These are phyloP conservation scores for Spathaspora arborariae DNA, from an alignment of 805 yeast genomes.

Conservation along the genomic window DNA sequence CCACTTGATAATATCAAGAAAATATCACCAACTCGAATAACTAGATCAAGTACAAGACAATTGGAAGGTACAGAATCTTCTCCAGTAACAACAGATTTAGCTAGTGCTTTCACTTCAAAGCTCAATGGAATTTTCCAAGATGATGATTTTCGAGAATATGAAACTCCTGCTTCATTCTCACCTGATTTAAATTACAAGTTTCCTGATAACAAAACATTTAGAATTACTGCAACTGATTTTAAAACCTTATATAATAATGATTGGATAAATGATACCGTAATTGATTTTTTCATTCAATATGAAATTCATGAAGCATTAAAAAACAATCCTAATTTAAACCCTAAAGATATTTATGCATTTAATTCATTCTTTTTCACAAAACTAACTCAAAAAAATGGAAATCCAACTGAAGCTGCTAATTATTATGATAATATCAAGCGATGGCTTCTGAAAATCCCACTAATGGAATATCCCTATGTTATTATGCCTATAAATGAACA, in stretches of 20 bases:
- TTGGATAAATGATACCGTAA: conserved; percentile 86
- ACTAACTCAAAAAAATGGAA: conserved; percentile 34
- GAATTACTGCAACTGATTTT: conserved; percentile 67
- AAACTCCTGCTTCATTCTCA: conserved; percentile 37
- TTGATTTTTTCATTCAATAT: conserved; percentile 77
- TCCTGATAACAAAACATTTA: conserved; percentile 49
- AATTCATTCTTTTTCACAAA: conserved; percentile 82
- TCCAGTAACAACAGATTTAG: conserved; percentile 3
- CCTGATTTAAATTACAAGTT: conserved; percentile 50
- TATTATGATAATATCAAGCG: conserved; percentile 63
- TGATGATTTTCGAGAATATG: conserved; percentile 12
- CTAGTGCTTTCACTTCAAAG: neutral
- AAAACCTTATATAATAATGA: conserved; percentile 73
- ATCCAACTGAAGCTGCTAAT: conserved; percentile 12
- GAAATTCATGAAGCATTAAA: conserved; percentile 37
- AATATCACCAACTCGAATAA: conserved; percentile 1
- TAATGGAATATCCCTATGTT: conserved; percentile 51
- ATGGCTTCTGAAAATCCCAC: conserved; percentile 74
- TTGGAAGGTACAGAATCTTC: conserved; percentile 3
- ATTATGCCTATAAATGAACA: conserved; percentile 79
- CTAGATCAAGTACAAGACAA: conserved; percentile 7
- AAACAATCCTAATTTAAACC: neutral
- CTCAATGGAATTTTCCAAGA: conserved; percentile 3
- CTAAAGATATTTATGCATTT: conserved; percentile 50
- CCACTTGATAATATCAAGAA: neutral